Conservation (phyloP, 2,329 filamentous ascomycete genomes). For the Hypoxylon sp. region DNA sequence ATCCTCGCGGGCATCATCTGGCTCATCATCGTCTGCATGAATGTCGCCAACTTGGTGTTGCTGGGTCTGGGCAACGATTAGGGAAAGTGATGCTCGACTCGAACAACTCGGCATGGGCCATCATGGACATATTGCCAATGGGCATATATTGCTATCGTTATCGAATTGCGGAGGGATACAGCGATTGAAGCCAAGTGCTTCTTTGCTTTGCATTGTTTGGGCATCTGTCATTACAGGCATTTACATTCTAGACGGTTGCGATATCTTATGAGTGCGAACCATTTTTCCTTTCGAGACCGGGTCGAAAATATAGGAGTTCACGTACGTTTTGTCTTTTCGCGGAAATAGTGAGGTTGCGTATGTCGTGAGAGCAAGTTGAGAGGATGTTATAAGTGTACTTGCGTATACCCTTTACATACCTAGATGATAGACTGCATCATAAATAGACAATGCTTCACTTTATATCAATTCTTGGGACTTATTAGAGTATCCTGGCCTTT, state of each 20-base stretch:
- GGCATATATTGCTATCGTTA: neutral
- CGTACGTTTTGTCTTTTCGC: neutral
- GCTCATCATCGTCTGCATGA: constrained; percentile 80
- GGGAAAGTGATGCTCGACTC: too few relatives aligned
- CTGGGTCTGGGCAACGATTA: constrained; percentile 45
- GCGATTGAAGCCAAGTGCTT: neutral
- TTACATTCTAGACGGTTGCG: constrained; percentile 8
- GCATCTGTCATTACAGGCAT: neutral
- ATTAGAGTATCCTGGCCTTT: too few relatives aligned
- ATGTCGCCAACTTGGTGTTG: constrained; percentile 66
- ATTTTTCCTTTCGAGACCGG: neutral
- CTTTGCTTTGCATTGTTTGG: neutral
- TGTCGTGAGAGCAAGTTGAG: neutral
- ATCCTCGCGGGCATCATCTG: constrained; percentile 73
- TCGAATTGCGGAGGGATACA: neutral
- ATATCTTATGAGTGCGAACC: neutral
- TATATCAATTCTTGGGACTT: too few relatives aligned
- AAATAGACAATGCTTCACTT: neutral
- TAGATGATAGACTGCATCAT: neutral
- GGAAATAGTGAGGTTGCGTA: neutral
- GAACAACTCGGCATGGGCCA: neutral
- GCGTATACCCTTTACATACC: neutral
- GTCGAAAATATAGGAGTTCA: neutral
- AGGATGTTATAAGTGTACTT: neutral
- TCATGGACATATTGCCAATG: neutral